Evolutionary conservation across 495 filamentous ascomycete genomes (phyloP), one percentile per base, ranked within the genome.

Genomic region (Penicillium samsonianum): DNA sequence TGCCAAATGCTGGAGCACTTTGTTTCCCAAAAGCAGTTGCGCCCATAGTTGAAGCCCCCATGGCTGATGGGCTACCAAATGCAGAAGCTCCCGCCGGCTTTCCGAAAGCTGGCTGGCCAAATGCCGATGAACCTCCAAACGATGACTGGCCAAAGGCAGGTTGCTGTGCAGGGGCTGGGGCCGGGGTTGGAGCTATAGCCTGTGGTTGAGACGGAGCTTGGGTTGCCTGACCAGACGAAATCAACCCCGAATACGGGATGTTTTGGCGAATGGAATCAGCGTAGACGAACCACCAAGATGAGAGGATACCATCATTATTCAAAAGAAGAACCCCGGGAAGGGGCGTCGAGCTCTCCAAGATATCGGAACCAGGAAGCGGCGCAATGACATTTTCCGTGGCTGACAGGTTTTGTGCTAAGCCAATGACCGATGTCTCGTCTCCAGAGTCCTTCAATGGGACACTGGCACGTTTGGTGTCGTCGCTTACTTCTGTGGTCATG

Each of bases 221-320:
- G 52, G 68, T 67, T 53, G 65, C 58, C 55, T 66, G 74, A 61
- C 75, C 73, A 44, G 70, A 70, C 55, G 79, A 76, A 50, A 77
- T 75, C 46, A 96, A 76, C 3, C 88, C 87, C 19, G 85, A 80
- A 68, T 94, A 98, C 0, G 84, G 81, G 12, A 84, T 82, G 0
- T 85, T 83, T 62, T 86, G 78, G 47, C 87, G 80, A 53, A 99
- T 85, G 2, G 95, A 88, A 26, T 96, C 91, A 35, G 87, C 82
- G 67, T 97, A 96, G 37, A 97, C 77, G 48, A 97, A 74, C 87
- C 92, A 96, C 95, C 95, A 99, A 19, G 86, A 78, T 22, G 80
- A 82, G 8, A 99, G 77, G 10, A 95, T 76, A 28, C 94, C 94
- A 62, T 97, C 90, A 65, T 96, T 84, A 57, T 94, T 98, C 4